Evolutionary conservation across 2,329 filamentous ascomycete genomes (phyloP).

Genomic region (Fusarium mundagurra): DNA sequence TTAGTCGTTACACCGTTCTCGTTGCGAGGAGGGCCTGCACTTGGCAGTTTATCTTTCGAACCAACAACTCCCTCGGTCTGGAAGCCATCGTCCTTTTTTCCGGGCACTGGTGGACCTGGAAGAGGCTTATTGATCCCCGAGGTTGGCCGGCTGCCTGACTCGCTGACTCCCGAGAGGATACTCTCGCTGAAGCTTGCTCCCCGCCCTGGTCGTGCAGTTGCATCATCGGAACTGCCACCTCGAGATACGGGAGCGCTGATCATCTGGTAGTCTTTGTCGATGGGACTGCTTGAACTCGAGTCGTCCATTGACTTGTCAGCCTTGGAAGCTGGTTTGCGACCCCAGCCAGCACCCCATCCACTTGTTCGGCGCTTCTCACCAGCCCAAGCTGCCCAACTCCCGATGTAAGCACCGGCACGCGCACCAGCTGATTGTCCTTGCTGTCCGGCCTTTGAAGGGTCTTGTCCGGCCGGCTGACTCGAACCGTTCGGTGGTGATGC

Average conservation of each 20-base stretch:
- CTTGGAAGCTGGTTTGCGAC: constrained; percentile 47
- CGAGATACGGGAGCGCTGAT: constrained; percentile 46
- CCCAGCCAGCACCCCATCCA: constrained; percentile 57
- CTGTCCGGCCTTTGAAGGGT: constrained; percentile 55
- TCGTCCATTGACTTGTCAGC: constrained; percentile 46
- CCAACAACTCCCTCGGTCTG: constrained; percentile 41
- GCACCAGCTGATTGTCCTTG: constrained; percentile 60
- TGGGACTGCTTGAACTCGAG: constrained; percentile 49
- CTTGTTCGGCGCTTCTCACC: constrained; percentile 76
- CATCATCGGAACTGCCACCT: constrained; percentile 44
- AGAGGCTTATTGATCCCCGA: constrained; percentile 29
- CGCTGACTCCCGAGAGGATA: constrained; percentile 53
- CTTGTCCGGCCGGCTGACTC: constrained; percentile 25
- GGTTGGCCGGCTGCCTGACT: constrained; percentile 37
- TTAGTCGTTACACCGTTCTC: constrained; percentile 5
- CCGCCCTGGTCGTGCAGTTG: constrained; percentile 46
- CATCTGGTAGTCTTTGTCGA: constrained; percentile 52
- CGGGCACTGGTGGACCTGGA: constrained; percentile 15
- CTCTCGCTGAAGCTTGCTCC: constrained; percentile 58
- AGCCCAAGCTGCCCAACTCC: constrained; percentile 75
- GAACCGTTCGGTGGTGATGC: constrained; percentile 14
- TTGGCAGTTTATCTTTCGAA: constrained; percentile 31
- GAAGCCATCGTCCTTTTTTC: constrained; percentile 41
- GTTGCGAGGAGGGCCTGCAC: constrained; percentile 5
- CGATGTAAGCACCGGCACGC: constrained; percentile 71